Conservation (phyloP, 1,284 basidiomycete species). For the Volvariella volvacea region DNA sequence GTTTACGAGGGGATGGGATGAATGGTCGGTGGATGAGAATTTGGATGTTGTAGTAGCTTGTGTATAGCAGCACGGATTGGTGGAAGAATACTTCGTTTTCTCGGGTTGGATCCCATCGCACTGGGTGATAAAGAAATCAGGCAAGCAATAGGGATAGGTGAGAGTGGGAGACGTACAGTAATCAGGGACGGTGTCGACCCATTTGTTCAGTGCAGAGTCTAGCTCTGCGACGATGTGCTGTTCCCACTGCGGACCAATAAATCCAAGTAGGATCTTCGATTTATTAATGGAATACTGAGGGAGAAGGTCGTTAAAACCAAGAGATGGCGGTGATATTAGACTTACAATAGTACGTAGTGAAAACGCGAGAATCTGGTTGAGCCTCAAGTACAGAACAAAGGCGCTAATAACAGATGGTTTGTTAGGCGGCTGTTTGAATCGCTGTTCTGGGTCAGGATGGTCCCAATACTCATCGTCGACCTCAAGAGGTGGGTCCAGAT, state of each 20-base stretch:
- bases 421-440: slow-evolving; percentile 51
- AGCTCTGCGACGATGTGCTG: slow-evolving; percentile 69
- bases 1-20: slow-evolving; percentile 61
- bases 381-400: slow-evolving; percentile 54
- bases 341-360: slow-evolving; percentile 59
- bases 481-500: slow-evolving; percentile 65
- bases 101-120: slow-evolving; percentile 70
- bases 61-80: slow-evolving; percentile 65
- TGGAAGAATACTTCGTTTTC: slow-evolving; percentile 55
- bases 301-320: not conserved
- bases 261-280: slow-evolving; percentile 49
- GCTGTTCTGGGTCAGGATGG: slow-evolving; percentile 40
- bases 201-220: slow-evolving; percentile 71
- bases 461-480: slow-evolving; percentile 79
- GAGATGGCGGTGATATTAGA: slow-evolving; percentile 8
- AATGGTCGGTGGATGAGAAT: slow-evolving; percentile 81
- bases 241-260: slow-evolving; percentile 58
- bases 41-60: slow-evolving; percentile 65
- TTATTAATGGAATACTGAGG: slow-evolving; percentile 69
- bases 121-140: slow-evolving; percentile 25
- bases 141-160: slow-evolving; percentile 2
- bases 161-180: slow-evolving; percentile 36
- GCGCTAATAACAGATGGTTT: slow-evolving; percentile 46
- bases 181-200: slow-evolving; percentile 69
- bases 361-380: slow-evolving; percentile 62